Evolutionary conservation across 129 eudicot genomes (phyloP), one percentile per base, ranked within the genome.

Genomic region (Flaveria ramosissima): DNA sequence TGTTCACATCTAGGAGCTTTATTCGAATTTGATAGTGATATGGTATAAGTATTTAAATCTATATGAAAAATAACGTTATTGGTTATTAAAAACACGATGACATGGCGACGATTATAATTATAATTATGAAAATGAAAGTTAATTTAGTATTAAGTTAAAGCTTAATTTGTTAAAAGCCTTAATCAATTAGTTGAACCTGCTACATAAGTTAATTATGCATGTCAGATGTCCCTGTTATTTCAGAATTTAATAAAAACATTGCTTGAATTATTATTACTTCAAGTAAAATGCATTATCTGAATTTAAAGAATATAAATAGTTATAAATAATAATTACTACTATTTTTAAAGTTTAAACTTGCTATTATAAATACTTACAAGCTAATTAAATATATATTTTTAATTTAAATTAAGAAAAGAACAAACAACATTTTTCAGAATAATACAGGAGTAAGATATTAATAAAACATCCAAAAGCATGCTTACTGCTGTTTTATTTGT

Each of bases 171-270:
- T 63, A 55, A 9, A 71, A 63, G 59, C 72, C 47, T 65, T 51
- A 52, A 66, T 23, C 66, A 53, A 73, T 64, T 72, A 79, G 83
- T 79, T 79, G 78, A 73, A 79, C 73, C 78, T 72, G 73, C 83
- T 72, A n/a, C 74, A 63, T 36, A 71, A 45, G 78, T 79, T 32
- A 36, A 73, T 63, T 71, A 56, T 19, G 62, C 26, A 20, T 19
- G n/a, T n/a, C n/a, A n/a, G n/a, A n/a, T n/a, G 62, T 11, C 67
- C 32, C 6, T 21, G 6, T 60, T 24, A 60, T 23, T 36, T 36
- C 7, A 36, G 7, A 36, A 36, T 36, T 36, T 36, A 21, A 12
- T 16, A 11, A 60, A 60, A 21, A 60, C 65, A 62, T 62, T 62
- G 43, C 21, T 65, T 76, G 66, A 19, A 62, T 75, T 75, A 51